A percentile compares a stretch with the other conserved stretches of the same genome.
Evolutionary conservation across 23 red algal species (phyloP).

Genomic region (Chondrus crispus): DNA sequence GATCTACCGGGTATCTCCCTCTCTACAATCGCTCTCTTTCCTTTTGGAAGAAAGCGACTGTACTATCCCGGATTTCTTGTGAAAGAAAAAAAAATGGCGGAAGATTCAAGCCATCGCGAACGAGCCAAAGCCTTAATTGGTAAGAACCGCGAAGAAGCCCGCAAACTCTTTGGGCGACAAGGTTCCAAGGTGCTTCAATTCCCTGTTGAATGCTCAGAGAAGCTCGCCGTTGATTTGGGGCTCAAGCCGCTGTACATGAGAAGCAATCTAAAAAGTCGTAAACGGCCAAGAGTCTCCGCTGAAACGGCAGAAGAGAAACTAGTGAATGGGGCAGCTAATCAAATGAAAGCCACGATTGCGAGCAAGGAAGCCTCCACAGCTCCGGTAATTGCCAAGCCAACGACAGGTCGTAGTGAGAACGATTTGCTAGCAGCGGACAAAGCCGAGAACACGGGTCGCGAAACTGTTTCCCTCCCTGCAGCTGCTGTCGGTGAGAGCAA

Average conservation of each 20-base stretch:
- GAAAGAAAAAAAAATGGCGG: too few relatives aligned
- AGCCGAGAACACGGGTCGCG: background rate
- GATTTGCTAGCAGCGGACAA: background rate
- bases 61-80: too few relatives aligned
- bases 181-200: background rate
- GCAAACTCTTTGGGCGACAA: background rate
- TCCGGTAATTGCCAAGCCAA: background rate
- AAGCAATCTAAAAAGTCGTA: too few relatives aligned
- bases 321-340: too few relatives aligned
- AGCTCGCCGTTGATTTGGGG: background rate
- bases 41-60: too few relatives aligned
- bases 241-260: too few relatives aligned
- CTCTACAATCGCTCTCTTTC: too few relatives aligned
- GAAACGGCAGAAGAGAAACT: too few relatives aligned
- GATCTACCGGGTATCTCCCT: too few relatives aligned
- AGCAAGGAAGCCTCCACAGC: too few relatives aligned
- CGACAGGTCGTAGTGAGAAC: background rate
- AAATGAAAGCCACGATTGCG: too few relatives aligned
- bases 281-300: too few relatives aligned
- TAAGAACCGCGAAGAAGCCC: background rate
- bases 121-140: background rate
- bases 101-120: background rate
- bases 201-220: background rate
- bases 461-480: background rate
- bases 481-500: background rate